Evolutionary conservation across 257 asterid species (phyloP), one percentile per base, ranked within the genome.

Genomic region (Solanum phureja): DNA sequence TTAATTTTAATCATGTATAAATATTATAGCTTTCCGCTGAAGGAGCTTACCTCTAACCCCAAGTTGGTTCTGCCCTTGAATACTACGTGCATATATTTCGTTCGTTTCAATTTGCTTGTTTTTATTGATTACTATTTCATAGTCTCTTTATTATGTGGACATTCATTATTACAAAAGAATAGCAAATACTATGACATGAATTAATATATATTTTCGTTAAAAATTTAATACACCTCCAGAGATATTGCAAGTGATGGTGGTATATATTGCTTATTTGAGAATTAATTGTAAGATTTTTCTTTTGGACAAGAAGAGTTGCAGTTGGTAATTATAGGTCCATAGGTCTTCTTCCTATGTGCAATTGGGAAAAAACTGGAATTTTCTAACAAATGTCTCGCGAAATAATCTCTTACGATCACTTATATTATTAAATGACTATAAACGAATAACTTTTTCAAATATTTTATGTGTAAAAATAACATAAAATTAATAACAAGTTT

Each of bases 381-480:
- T 31, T 24, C 8, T 1, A 24, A 66, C 24, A 3, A 0, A 14
- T 8, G 4, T 11, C 4, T 1, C 3, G 1, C 0, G 8, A 66
- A 24, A 66, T 66, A 12, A 66, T 66, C 4, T n/a, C 8, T 66
- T 66, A 11, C 0, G 19, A 66, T 5, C 35, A 68, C 19, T 27
- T 68, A 12, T 1, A 2, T n/a, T n/a, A n/a, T n/a, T n/a, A 27
- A 68, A 68, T 66, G 35, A 66, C 7, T 3, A 3, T 12, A 1
- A 68, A 27, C 0, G 0, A 27, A 27, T 2, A 5, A 2, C 6
- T 2, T 66, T 24, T 24, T 11, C 1, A 12, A 66, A 5, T 11
- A 11, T 0, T 66, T 66, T 5, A 24, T 11, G 18, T 24, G 3
- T 49, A 49, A 66, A 24, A 66, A 27, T 1, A 14, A 66, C 35